Percentiles rank a stretch among this genome's conserved stretches.
Evolutionary conservation across 2,329 filamentous ascomycete genomes (phyloP).

Genomic region (Paecilomyces dactylethromorphus): DNA sequence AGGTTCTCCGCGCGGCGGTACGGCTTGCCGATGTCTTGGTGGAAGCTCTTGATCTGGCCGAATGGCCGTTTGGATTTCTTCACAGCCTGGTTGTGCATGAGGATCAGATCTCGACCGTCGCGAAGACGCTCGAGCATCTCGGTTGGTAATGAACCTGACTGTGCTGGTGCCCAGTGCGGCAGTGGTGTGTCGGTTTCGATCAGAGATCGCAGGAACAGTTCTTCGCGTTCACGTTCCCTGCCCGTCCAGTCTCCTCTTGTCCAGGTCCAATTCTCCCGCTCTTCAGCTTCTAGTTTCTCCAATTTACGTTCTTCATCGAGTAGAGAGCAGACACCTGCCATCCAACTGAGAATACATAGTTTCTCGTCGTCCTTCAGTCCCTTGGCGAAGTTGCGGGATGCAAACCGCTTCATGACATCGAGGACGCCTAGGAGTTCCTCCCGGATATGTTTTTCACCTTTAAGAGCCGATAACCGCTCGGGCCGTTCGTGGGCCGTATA

Average conservation of each 20-base stretch:
- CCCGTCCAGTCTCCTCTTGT: slow-evolving; percentile 69
- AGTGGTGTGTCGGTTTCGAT: slow-evolving; percentile 50
- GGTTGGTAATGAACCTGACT: slow-evolving; percentile 44
- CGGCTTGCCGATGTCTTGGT: slow-evolving; percentile 89
- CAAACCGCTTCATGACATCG: slow-evolving; percentile 88
- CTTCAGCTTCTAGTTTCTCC: slow-evolving; percentile 65
- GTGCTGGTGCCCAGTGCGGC: slow-evolving; percentile 61
- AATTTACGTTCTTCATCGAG: slow-evolving; percentile 69
- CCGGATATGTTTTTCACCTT: slow-evolving; percentile 77
- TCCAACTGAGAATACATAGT: slow-evolving; percentile 70
- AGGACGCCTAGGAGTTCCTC: slow-evolving; percentile 78
- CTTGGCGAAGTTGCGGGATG: slow-evolving; percentile 74
- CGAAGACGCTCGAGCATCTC: slow-evolving; percentile 67
- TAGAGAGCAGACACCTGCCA: slow-evolving; percentile 69
- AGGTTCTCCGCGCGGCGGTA: slow-evolving; percentile 93
- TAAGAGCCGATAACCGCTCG: slow-evolving; percentile 77
- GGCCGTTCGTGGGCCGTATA: slow-evolving; percentile 89
- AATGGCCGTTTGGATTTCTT: slow-evolving; percentile 80
- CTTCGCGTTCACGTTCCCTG: slow-evolving; percentile 69
- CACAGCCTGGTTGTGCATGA: slow-evolving; percentile 84
- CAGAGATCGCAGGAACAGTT: slow-evolving; percentile 74
- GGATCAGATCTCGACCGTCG: slow-evolving; percentile 74
- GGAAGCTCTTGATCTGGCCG: slow-evolving; percentile 79
- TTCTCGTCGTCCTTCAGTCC: slow-evolving; percentile 76
- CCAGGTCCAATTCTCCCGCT: slow-evolving; percentile 75